These are phyloP conservation scores for Guadua angustifolia DNA, from an alignment of 176 grass and related monocot species.

Conservation along the genomic window DNA sequence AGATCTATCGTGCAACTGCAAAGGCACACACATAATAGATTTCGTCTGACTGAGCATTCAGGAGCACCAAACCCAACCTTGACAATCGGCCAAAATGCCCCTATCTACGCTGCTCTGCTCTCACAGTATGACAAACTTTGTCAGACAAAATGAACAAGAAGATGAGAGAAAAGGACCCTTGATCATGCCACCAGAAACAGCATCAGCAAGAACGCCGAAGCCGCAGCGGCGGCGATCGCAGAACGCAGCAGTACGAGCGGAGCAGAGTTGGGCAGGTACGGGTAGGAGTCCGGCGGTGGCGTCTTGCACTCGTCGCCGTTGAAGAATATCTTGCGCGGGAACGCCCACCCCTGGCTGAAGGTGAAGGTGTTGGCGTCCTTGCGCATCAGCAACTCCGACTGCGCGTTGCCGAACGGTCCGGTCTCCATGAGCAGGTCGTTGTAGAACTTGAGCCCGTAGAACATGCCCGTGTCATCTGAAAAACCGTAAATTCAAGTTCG, in stretches of 20 bases:
- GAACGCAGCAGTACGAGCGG: not conserved
- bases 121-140: not conserved
- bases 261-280: conserved; percentile 72
- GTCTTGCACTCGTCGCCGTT: conserved; percentile 91
- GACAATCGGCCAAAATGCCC: conserved; percentile 26
- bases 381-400: conserved; percentile 84
- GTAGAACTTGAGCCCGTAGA: conserved; percentile 88
- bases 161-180: not conserved
- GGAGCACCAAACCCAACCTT: not conserved
- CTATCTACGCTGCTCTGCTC: conserved; percentile 23
- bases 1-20: conserved; percentile 18
- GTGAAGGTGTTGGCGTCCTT: conserved; percentile 83
- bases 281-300: conserved; percentile 77
- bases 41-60: not conserved
- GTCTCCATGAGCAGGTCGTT: conserved; percentile 96
- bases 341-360: conserved; percentile 87
- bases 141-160: not conserved
- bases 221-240: not conserved
- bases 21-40: not conserved
- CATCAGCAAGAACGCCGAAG: conserved; percentile 32
- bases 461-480: conserved; percentile 85
- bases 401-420: conserved; percentile 72
- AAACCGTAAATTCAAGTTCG: not conserved
- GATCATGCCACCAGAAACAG: conserved; percentile 41
- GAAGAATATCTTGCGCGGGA: conserved; percentile 91